These are phyloP conservation scores for Geranium incanum DNA, from an alignment of 441 rosid species.

Conservation along the genomic window DNA sequence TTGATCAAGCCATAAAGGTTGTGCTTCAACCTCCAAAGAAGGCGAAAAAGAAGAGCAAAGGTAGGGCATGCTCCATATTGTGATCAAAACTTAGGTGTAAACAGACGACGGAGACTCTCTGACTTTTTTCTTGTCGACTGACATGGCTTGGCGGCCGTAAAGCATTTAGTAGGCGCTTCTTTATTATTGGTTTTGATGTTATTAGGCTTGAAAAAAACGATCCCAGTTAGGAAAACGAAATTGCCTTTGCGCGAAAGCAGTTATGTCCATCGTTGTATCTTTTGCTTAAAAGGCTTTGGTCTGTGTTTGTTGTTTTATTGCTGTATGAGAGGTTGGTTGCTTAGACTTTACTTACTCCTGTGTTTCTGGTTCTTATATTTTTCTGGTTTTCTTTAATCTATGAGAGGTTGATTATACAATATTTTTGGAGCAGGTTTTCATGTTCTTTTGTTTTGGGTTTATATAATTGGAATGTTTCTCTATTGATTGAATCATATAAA, in stretches of 20 bases:
- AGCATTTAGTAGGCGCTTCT: too few species aligned
- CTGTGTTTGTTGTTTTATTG: too few species aligned
- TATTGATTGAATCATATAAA: too few species aligned
- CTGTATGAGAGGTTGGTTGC: neutral
- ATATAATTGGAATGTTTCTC: too few species aligned
- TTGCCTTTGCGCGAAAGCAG: too few species aligned
- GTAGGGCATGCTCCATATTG: slow-evolving; percentile 57
- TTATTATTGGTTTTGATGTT: too few species aligned
- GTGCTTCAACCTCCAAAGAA: slow-evolving; percentile 80
- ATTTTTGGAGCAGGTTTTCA: too few species aligned
- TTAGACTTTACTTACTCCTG: neutral
- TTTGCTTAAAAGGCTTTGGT: too few species aligned
- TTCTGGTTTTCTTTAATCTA: neutral
- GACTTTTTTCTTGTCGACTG: slow-evolving; percentile 17
- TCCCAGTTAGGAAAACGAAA: too few species aligned
- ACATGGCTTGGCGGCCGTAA: slow-evolving; percentile 14
- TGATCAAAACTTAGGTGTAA: slow-evolving; percentile 32
- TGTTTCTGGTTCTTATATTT: neutral
- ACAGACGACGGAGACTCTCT: slow-evolving; percentile 19
- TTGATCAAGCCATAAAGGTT: slow-evolving; percentile 68
- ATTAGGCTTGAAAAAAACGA: too few species aligned
- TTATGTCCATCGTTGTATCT: too few species aligned
- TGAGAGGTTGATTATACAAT: neutral
- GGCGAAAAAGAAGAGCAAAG: slow-evolving; percentile 78
- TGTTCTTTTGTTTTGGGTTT: too few species aligned